These are phyloP conservation scores for Biscogniauxia sp. DNA, from an alignment of 2,329 filamentous ascomycete species.

Conservation along the genomic window DNA sequence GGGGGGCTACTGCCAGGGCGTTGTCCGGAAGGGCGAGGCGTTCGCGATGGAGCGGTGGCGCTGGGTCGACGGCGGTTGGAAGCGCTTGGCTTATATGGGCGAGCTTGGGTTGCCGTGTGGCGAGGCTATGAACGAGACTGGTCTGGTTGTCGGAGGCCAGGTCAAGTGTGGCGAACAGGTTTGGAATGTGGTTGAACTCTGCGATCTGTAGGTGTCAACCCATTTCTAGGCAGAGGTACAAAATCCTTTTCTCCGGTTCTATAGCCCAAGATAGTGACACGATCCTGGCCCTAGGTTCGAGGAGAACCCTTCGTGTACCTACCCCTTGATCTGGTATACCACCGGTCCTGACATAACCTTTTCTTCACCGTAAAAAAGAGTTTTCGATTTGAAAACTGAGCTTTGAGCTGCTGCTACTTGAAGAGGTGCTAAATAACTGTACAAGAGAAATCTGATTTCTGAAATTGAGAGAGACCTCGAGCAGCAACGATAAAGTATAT, in stretches of 20 bases:
- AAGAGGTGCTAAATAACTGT: background rate
- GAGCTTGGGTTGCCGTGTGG: slow-evolving; percentile 34
- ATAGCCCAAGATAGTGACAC: no score
- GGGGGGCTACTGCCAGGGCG: slow-evolving; percentile 54
- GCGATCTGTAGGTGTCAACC: slow-evolving; percentile 8
- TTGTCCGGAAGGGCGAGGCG: slow-evolving; percentile 44
- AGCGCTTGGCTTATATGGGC: slow-evolving; percentile 36
- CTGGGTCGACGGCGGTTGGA: slow-evolving; percentile 38
- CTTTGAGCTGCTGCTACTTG: no score
- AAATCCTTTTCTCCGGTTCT: no score
- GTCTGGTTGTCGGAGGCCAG: slow-evolving; percentile 21
- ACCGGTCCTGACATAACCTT: no score
- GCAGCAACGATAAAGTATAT: no score
- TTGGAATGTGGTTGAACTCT: slow-evolving; percentile 37
- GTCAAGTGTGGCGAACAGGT: slow-evolving; percentile 22
- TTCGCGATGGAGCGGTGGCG: slow-evolving; percentile 56
- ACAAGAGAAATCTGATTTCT: background rate
- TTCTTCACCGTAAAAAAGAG: no score
- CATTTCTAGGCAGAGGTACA: no score
- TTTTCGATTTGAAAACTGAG: no score
- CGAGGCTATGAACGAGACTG: slow-evolving; percentile 8
- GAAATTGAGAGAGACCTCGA: background rate
- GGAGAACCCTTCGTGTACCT: no score
- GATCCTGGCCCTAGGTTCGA: no score
- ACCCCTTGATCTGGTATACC: no score